phyloP scores from a whole-genome alignment of 305 asterid genomes.

The Fraxinus sp. region DNA sequence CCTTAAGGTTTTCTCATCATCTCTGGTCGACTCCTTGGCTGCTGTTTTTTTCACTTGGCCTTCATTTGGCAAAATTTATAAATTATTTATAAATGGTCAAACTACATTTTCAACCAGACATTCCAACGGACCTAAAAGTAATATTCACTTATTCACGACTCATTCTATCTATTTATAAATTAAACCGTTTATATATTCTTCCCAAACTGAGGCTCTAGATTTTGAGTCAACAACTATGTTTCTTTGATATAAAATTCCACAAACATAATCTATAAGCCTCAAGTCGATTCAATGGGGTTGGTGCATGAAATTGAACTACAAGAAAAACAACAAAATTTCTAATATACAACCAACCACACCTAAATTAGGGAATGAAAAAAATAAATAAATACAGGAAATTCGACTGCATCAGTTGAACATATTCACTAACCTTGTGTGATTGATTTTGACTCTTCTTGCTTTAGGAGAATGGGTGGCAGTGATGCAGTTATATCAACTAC shows the following conservation, averaged over 20 bases:
- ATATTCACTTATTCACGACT: neutral
- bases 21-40: neutral
- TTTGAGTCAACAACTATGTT: neutral
- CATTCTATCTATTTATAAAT: neutral
- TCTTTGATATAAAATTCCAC: neutral
- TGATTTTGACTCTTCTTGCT: conserved; percentile 36
- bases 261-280: neutral
- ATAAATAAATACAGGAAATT: neutral
- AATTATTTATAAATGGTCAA: neutral
- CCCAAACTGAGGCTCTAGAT: neutral
- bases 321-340: neutral
- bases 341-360: neutral
- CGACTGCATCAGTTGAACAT: neutral
- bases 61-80: neutral
- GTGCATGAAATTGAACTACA: neutral
- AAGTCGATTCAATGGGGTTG: neutral
- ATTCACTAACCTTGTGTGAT: conserved; percentile 13
- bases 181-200: neutral
- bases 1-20: neutral
- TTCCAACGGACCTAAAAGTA: neutral
- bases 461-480: conserved; percentile 60
- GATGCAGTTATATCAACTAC: conserved; percentile 55
- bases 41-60: neutral
- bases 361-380: neutral
- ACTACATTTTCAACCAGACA: neutral